Evolutionary conservation across 192 early-diverging fungal species (phyloP), one percentile per base, ranked within the genome.

Genomic region (Blastocladiella britannica): DNA sequence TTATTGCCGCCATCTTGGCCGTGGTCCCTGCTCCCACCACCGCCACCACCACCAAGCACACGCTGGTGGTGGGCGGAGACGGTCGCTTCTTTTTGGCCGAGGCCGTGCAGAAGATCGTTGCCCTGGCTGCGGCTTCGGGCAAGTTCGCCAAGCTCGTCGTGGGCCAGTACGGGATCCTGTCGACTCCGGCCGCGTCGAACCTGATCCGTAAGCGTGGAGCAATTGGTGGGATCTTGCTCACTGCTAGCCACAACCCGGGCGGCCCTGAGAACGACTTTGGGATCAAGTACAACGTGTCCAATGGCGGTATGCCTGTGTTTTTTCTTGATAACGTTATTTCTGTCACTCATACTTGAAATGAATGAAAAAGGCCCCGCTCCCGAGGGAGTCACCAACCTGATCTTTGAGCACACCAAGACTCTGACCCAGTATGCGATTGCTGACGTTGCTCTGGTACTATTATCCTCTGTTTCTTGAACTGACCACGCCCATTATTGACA

Each of bases 241-340:
- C 91, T n/a, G 94, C 94, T 12, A 93, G 91, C 27, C 94, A 97
- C 75, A 97, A 97, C 72, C 92, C 94, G 22, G 94, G 94, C 54
- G 94, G 94, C 53, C 94, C 94, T 26, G 75, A 89, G 28, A 85
- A 89, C 61, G 94, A 97, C 70, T 97, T 97, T 80, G 94, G 94
- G 54, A 92, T 97, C 69, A 97, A 97, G 72, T 97, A 88, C 72
- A 97, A 97, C 71, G 83, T 84, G 60, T 72, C 76, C 76, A 97
- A 93, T 68, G 94, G 94, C 53, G 94, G 75, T 72, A 26, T 57
- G 1, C 1, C 26, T 59, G 18, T 22, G 30, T 57, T 27, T n/a
- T 51, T 58, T 18, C 20, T 27, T 58, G 55, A n/a, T 25, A 8
- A 1, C 26, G 28, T 63, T n/a, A 24, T 55, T 15, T 29, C 43